A percentile compares a stretch with the other conserved stretches of the same genome.
These are phyloP conservation scores for Saksenaea vasiformis DNA, from an alignment of 371 early-diverging fungal genomes.

Conservation along the genomic window DNA sequence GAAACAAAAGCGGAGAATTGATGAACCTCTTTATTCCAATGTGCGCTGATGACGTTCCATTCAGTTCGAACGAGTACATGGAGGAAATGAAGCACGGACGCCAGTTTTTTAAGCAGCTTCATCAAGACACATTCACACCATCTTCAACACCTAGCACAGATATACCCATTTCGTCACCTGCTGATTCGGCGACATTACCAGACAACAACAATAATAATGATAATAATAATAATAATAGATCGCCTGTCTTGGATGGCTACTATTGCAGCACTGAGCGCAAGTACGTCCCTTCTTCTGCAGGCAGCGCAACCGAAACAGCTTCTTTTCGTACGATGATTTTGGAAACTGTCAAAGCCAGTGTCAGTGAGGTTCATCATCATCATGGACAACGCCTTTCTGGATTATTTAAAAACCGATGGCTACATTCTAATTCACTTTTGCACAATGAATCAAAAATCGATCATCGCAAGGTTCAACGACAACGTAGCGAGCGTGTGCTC, in stretches of 20 bases:
- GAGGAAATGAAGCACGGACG: conserved; percentile 11
- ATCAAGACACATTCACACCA: neutral
- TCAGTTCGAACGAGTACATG: conserved; percentile 17
- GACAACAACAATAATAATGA: no score
- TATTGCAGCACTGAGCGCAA: conserved; percentile 40
- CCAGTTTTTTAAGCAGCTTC: neutral
- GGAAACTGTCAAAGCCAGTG: conserved; percentile 36
- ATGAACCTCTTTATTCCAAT: neutral
- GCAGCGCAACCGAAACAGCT: conserved; percentile 33
- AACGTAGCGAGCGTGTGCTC: conserved; percentile 3
- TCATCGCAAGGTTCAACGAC: neutral
- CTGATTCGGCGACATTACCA: neutral
- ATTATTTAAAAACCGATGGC: conserved; percentile 4
- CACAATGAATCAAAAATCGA: conserved; percentile 5
- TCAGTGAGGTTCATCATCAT: conserved; percentile 26
- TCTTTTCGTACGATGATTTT: conserved; percentile 43
- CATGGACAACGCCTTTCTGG: conserved; percentile 11
- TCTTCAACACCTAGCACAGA: neutral
- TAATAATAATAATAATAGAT: no score
- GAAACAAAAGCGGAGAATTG: neutral
- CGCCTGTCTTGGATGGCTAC: conserved; percentile 28
- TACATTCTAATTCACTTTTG: neutral
- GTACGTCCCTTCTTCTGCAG: conserved; percentile 32
- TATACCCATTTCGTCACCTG: neutral
- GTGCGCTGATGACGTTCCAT: neutral